phyloP scores from a whole-genome alignment of 2,329 filamentous ascomycete species.

The Fusarium udum region DNA sequence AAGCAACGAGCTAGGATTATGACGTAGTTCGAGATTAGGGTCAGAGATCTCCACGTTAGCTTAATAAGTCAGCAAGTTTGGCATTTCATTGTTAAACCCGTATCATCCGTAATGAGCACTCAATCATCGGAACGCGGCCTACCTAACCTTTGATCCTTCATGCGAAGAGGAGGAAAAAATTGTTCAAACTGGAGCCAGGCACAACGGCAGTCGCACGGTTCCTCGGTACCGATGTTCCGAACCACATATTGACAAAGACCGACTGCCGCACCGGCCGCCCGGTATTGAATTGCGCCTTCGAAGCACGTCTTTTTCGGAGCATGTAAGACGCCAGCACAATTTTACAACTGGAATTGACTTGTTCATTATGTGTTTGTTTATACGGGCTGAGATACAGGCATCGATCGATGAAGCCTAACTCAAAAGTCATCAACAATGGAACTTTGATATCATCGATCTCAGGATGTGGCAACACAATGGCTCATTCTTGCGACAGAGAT shows the following conservation, averaged over 20 bases:
- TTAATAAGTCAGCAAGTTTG: slow-evolving; percentile 7
- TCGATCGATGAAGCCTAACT: background rate
- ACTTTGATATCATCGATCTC: slow-evolving; percentile 3
- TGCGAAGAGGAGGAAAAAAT: slow-evolving; percentile 3
- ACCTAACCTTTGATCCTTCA: slow-evolving; percentile 19
- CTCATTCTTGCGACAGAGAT: slow-evolving; percentile 27
- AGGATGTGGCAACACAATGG: slow-evolving; percentile 21
- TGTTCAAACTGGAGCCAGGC: background rate
- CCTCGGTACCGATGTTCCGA: slow-evolving; percentile 35
- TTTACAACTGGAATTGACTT: background rate
- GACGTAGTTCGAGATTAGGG: slow-evolving; percentile 15
- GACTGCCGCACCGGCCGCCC: slow-evolving; percentile 30
- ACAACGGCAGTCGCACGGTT: slow-evolving; percentile 34
- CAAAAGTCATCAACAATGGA: background rate
- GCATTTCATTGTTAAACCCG: background rate
- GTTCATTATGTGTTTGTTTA: background rate
- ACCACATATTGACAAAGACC: slow-evolving; percentile 1
- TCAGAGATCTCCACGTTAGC: background rate
- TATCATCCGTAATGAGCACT: background rate
- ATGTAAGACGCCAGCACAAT: background rate
- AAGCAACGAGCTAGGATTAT: slow-evolving; percentile 3
- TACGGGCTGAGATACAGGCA: background rate
- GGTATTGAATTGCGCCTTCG: background rate
- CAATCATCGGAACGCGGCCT: background rate
- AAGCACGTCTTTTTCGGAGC: background rate